Conservation (phyloP, 345 rosid species). For the Ricinus communis region DNA sequence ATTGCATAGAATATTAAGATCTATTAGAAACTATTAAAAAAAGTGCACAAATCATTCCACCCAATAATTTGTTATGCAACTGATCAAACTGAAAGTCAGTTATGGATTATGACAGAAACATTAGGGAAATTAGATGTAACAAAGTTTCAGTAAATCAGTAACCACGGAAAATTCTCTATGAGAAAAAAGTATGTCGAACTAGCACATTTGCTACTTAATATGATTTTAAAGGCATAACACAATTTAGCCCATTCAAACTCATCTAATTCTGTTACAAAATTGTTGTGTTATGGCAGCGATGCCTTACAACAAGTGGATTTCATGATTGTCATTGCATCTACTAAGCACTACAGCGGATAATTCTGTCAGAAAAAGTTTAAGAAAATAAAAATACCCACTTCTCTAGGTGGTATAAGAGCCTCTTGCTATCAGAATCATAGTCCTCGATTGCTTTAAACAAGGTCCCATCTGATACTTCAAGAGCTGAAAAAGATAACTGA, state of each 20-base stretch:
- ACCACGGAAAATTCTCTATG: background rate
- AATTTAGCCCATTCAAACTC: constrained; percentile 2
- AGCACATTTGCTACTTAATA: background rate
- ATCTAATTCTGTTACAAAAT: background rate
- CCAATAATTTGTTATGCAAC: background rate
- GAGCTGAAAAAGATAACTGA: constrained; percentile 89
- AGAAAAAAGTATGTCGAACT: constrained; percentile 4
- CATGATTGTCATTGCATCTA: background rate
- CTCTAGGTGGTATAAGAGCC: constrained; percentile 67
- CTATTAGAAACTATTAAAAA: background rate
- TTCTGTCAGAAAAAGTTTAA: background rate
- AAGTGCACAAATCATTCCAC: constrained; percentile 2
- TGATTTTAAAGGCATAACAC: background rate
- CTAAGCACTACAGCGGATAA: background rate
- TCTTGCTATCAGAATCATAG: constrained; percentile 94
- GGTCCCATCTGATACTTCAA: constrained; percentile 94
- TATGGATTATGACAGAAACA: background rate
- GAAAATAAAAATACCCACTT: constrained; percentile 49
- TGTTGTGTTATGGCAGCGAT: background rate
- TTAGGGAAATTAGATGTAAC: background rate
- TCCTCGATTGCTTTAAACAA: constrained; percentile 92
- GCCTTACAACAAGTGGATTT: background rate
- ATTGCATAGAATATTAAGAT: constrained; percentile 16
- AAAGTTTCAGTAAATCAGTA: background rate
- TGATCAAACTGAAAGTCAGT: background rate